phyloP scores from a whole-genome alignment of 345 rosid species.

The Corymbia maculata region DNA sequence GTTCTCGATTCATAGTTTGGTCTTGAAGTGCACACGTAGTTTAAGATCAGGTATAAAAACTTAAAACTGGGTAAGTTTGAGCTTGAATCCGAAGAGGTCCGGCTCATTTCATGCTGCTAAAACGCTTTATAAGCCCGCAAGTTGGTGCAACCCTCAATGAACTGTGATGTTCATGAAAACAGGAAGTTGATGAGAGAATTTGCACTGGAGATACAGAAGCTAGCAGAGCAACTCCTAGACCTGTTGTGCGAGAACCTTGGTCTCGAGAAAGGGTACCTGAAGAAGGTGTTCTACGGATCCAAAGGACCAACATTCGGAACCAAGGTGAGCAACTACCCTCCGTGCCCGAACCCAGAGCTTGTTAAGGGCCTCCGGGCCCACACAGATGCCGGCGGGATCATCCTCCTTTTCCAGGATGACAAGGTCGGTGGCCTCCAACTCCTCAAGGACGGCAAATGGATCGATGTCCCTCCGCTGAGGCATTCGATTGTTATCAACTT shows the following conservation, averaged over 20 bases:
- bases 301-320: slow-evolving; percentile 78
- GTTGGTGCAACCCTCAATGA: background rate
- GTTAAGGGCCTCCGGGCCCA: slow-evolving; percentile 89
- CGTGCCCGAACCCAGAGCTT: slow-evolving; percentile 78
- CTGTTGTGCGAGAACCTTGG: slow-evolving; percentile 83
- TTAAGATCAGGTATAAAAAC: background rate
- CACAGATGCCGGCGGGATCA: slow-evolving; percentile 94
- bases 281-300: slow-evolving; percentile 51
- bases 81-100: background rate
- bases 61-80: background rate
- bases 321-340: slow-evolving; percentile 91
- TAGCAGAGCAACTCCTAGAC: slow-evolving; percentile 78
- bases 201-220: slow-evolving; percentile 50
- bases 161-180: slow-evolving; percentile 24
- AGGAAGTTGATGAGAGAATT: slow-evolving; percentile 79
- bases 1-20: background rate
- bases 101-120: background rate
- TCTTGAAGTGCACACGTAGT: background rate
- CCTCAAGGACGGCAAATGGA: slow-evolving; percentile 76
- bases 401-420: slow-evolving; percentile 79
- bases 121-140: background rate
- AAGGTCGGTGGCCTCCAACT: slow-evolving; percentile 92
- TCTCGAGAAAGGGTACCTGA: slow-evolving; percentile 69
- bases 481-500: slow-evolving; percentile 88
- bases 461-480: slow-evolving; percentile 84